Evolutionary conservation across 257 asterid species (phyloP).

Genomic region (Paraleonurus japonicus): DNA sequence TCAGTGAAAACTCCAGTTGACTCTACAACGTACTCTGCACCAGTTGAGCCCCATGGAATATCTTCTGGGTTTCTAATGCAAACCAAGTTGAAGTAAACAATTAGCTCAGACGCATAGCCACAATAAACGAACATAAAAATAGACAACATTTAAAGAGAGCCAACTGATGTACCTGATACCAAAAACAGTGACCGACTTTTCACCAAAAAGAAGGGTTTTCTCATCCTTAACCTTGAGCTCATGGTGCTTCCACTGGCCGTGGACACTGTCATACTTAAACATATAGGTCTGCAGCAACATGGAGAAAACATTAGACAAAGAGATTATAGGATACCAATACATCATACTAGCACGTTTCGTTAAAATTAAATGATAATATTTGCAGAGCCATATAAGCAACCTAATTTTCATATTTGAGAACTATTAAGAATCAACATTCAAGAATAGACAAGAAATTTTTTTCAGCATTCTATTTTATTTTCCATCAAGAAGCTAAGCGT

Average conservation of each 20-base stretch:
- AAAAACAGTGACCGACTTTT: conserved; percentile 47
- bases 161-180: conserved; percentile 35
- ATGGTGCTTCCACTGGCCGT: conserved; percentile 60
- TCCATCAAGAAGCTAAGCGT: background rate
- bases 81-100: conserved; percentile 4
- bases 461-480: background rate
- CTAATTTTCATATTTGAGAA: too few relatives aligned
- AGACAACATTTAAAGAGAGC: background rate
- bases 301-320: background rate
- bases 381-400: background rate
- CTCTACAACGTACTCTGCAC: conserved; percentile 50
- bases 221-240: conserved; percentile 59
- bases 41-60: conserved; percentile 50
- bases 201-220: conserved; percentile 60
- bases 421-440: background rate
- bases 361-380: background rate
- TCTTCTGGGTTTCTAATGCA: conserved; percentile 43
- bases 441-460: background rate
- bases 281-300: conserved; percentile 47
- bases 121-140: background rate
- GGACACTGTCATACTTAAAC: conserved; percentile 66
- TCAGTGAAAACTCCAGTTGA: conserved; percentile 57
- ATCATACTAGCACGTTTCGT: background rate
- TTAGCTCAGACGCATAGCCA: background rate
- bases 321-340: background rate